These are phyloP conservation scores for Nepenthes alata DNA, from an alignment of 179 eudicot genomes.

Conservation along the genomic window DNA sequence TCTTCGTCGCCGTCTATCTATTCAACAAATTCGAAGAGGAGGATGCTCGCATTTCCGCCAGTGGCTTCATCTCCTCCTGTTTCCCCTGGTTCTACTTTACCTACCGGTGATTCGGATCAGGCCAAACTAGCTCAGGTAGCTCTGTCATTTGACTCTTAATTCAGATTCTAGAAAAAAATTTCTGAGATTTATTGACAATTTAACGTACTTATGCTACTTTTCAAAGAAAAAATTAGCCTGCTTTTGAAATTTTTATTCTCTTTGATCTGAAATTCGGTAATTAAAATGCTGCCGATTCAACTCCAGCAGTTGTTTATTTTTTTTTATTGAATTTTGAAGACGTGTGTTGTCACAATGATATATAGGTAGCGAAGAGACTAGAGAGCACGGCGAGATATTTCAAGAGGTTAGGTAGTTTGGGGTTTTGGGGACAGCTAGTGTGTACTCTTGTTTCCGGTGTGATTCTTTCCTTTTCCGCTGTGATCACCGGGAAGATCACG, in stretches of 20 bases:
- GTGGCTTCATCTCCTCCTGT: slow-evolving; percentile 21
- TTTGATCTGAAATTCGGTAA: not conserved
- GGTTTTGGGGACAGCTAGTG: slow-evolving; percentile 84
- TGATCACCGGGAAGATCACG: slow-evolving; percentile 62
- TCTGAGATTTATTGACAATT: not conserved
- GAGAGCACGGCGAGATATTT: slow-evolving; percentile 73
- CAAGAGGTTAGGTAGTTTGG: slow-evolving; percentile 82
- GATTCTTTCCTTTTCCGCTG: slow-evolving; percentile 72
- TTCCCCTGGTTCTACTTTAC: slow-evolving; percentile 24
- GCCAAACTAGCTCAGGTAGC: slow-evolving; percentile 65
- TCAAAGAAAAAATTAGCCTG: not conserved
- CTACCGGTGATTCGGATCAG: slow-evolving; percentile 44
- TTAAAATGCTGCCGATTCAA: not conserved
- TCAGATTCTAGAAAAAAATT: not conserved
- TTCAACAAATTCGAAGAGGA: slow-evolving; percentile 10
- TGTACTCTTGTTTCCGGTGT: slow-evolving; percentile 80
- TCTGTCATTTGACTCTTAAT: not conserved
- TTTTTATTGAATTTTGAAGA: not conserved
- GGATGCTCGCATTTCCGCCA: slow-evolving; percentile 1
- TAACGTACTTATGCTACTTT: not conserved
- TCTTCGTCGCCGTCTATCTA: slow-evolving; percentile 8
- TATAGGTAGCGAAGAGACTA: slow-evolving; percentile 70
- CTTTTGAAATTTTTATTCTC: not conserved
- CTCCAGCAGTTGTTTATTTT: not conserved
- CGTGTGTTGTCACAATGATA: not conserved